phyloP scores from a whole-genome alignment of 257 asterid genomes.

The Cynanchum wilfordii region DNA sequence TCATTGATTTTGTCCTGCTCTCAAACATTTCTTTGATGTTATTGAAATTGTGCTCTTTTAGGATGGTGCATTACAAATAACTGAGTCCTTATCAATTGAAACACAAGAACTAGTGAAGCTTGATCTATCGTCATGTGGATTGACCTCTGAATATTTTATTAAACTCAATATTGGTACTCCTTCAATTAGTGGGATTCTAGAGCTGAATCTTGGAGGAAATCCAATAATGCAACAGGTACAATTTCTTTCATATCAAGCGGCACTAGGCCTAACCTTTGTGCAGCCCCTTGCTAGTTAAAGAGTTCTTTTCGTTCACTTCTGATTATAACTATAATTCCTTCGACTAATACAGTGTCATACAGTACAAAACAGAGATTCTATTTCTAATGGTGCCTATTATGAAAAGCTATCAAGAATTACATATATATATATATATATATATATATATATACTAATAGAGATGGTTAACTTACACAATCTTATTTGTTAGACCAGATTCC shows the following conservation, averaged over 20 bases:
- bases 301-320: not conserved
- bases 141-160: constrained; percentile 45
- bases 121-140: constrained; percentile 67
- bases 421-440: not conserved
- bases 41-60: constrained; percentile 28
- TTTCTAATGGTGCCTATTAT: not conserved
- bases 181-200: constrained; percentile 47
- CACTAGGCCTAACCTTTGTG: not conserved
- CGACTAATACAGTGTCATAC: not conserved
- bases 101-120: constrained; percentile 67
- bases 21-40: constrained; percentile 13
- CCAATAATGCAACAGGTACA: constrained; percentile 69
- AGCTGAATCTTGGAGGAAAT: constrained; percentile 87
- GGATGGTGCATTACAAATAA: constrained; percentile 71
- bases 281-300: too few relatives aligned
- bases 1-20: constrained; percentile 9
- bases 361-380: not conserved
- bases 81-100: constrained; percentile 62
- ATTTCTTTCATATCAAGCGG: constrained; percentile 18
- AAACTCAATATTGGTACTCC: constrained; percentile 49
- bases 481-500: not conserved
- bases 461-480: not conserved
- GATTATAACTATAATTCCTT: not conserved
- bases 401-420: not conserved
- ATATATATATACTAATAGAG: not conserved